Base-by-base conservation (phyloP, 2,329 filamentous ascomycete species). In the Penicillium corylophilum region DNA sequence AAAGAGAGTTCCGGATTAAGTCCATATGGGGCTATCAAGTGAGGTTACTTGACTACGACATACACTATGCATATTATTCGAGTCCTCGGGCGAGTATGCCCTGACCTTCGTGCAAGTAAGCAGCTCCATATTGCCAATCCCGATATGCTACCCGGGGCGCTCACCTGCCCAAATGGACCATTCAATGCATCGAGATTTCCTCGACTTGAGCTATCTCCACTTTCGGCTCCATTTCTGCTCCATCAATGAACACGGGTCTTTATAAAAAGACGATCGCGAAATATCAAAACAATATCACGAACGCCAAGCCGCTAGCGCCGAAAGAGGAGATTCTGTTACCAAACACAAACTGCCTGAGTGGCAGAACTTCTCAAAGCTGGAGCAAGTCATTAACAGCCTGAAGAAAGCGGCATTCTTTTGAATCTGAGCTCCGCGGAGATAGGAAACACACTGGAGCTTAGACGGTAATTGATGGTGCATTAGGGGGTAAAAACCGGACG, bases 281-380 rank as follows among this genome's bases (percentile, higher is more conserved):
- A 44, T 23, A 35, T 31, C 2, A 12, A 24, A 26, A 45, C 53
- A 50, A 57, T 45, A 52, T 58, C 47, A 54, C 39, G 8, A 28
- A 38, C 46, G 54, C 59, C 58, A 55, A 57, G 57, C 50, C 63
- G 44, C 67, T 69, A 71, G 61, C 39, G 54, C 55, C 60, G 8
- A 22, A 62, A 47, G 2, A 15, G 60, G 63, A 57, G 41, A 71
- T 71, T 69, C 59, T 61, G 57, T 71, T 71, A 72, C 66, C 55
- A 61, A 70, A 72, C 57, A 40, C 56, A 69, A 70, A 66, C 46
- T 24, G 45, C 42, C 43, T 71, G 64, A 69, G 48, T 71, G 70
- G 69, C 50, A 62, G 62, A 61, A 42, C 12, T 28, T 41, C 20
- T 41, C 50, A 38, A 36, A 36, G 20, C 33, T 39, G 20, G 38